phyloP scores from a whole-genome alignment of 352 stramenopile genomes.

The Pythium plurisporium region DNA sequence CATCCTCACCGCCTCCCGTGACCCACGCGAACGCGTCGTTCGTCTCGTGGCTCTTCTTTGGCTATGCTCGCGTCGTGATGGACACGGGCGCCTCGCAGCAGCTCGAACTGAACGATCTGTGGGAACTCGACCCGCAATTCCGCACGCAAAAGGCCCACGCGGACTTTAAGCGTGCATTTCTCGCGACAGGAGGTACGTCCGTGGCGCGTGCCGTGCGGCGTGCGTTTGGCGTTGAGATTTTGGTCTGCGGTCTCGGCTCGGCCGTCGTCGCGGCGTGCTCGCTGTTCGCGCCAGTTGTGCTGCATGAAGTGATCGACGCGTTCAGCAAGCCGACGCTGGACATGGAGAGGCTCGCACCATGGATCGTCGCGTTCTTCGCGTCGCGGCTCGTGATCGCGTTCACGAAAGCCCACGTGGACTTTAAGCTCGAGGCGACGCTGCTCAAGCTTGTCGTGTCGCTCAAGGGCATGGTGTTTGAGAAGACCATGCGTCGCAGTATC shows the following conservation, averaged over 20 bases:
- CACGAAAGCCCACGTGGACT: conserved; percentile 17
- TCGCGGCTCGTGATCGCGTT: conserved; percentile 27
- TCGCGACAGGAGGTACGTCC: neutral
- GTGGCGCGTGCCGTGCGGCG: neutral
- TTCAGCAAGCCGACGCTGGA: conserved; percentile 17
- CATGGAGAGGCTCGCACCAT: conserved; percentile 9
- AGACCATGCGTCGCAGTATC: conserved; percentile 23
- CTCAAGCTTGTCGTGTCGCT: conserved; percentile 22
- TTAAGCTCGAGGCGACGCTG: conserved; percentile 17
- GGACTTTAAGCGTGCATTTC: neutral
- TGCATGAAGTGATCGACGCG: conserved; percentile 25
- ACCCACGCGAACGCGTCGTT: conserved; percentile 7
- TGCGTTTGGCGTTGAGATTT: conserved; percentile 6
- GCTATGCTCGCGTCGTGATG: neutral
- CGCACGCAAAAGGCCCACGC: neutral
- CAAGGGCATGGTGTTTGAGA: conserved; percentile 26
- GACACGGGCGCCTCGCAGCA: neutral
- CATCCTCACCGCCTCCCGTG: neutral
- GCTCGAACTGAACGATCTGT: conserved; percentile 8
- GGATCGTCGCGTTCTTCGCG: conserved; percentile 23
- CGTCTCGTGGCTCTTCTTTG: conserved; percentile 5
- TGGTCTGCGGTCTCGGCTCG: conserved; percentile 14
- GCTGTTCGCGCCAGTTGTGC: conserved; percentile 19
- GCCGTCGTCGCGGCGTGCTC: conserved; percentile 2
- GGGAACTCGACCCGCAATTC: neutral